Percentiles rank a stretch among this genome's conserved stretches.
These are phyloP conservation scores for Fusarium floridanum DNA, from an alignment of 2,329 filamentous ascomycete genomes.

Conservation along the genomic window DNA sequence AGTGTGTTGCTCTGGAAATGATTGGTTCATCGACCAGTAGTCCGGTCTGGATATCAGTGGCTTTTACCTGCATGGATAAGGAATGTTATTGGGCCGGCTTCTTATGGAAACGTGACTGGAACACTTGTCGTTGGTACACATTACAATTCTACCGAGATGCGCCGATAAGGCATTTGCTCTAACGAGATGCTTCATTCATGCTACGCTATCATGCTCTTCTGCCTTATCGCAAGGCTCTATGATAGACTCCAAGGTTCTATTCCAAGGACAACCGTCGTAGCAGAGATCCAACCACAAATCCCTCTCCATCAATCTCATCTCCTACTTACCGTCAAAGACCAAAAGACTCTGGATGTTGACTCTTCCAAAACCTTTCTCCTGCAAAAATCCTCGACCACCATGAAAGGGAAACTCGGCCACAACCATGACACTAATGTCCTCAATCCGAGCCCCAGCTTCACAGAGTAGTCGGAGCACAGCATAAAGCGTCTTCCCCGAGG, in stretches of 20 bases:
- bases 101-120: not conserved
- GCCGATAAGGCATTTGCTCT: not conserved
- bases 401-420: slow-evolving; percentile 69
- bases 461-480: slow-evolving; percentile 63
- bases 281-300: not conserved
- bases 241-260: not conserved
- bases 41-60: not conserved
- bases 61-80: not conserved
- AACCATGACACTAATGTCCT: slow-evolving; percentile 62
- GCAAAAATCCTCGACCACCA: slow-evolving; percentile 62
- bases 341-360: slow-evolving; percentile 66
- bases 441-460: slow-evolving; percentile 55
- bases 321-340: slow-evolving; percentile 50
- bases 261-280: not conserved
- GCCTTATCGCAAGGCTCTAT: not conserved
- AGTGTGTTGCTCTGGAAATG: not conserved
- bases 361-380: slow-evolving; percentile 61
- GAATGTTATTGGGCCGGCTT: not conserved
- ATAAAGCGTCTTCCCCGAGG: slow-evolving; percentile 67
- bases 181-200: not conserved
- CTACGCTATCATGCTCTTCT: not conserved
- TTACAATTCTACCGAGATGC: not conserved
- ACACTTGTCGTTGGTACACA: not conserved
- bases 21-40: not conserved
- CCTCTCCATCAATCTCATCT: not conserved